phyloP scores from a whole-genome alignment of 2,329 filamentous ascomycete genomes.

The Fusarium sp. region DNA sequence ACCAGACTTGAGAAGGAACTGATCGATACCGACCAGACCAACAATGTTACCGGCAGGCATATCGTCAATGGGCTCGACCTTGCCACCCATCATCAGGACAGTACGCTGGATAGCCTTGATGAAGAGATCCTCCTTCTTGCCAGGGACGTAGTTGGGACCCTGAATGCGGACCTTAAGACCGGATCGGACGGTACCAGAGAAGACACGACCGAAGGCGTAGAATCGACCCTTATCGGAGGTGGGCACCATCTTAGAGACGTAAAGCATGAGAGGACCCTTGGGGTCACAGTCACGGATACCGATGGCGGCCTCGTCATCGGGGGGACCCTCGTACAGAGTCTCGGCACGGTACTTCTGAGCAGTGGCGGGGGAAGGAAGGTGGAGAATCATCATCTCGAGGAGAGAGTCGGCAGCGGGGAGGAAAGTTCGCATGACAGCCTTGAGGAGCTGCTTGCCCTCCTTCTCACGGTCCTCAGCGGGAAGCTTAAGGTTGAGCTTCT shows the following conservation, averaged over 20 bases:
- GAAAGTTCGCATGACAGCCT: slow-evolving; percentile 99
- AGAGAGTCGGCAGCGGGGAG: slow-evolving; percentile 97
- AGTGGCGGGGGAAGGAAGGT: slow-evolving; percentile 94
- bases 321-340: slow-evolving; percentile 98
- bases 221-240: slow-evolving; percentile 99
- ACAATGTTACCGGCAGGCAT: slow-evolving; percentile 99
- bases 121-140: slow-evolving; percentile 99
- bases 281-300: slow-evolving; percentile 98
- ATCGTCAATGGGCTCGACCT: slow-evolving; percentile 98
- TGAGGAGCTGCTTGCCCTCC: slow-evolving; percentile 97
- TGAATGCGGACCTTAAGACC: slow-evolving; percentile 99
- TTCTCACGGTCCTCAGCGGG: slow-evolving; percentile 85
- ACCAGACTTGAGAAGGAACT: slow-evolving; percentile 99
- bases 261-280: slow-evolving; percentile 98
- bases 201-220: slow-evolving; percentile 99
- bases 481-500: slow-evolving; percentile 97
- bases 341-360: slow-evolving; percentile 98
- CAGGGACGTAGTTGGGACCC: slow-evolving; percentile 97
- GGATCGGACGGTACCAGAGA: slow-evolving; percentile 96
- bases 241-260: slow-evolving; percentile 99
- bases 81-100: slow-evolving; percentile 99
- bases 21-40: slow-evolving; percentile 98
- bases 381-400: slow-evolving; percentile 99
- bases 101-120: slow-evolving; percentile 99
- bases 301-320: slow-evolving; percentile 90